phyloP scores from a whole-genome alignment of 2,329 filamentous ascomycete species.

The Epichloe coenophiala region DNA sequence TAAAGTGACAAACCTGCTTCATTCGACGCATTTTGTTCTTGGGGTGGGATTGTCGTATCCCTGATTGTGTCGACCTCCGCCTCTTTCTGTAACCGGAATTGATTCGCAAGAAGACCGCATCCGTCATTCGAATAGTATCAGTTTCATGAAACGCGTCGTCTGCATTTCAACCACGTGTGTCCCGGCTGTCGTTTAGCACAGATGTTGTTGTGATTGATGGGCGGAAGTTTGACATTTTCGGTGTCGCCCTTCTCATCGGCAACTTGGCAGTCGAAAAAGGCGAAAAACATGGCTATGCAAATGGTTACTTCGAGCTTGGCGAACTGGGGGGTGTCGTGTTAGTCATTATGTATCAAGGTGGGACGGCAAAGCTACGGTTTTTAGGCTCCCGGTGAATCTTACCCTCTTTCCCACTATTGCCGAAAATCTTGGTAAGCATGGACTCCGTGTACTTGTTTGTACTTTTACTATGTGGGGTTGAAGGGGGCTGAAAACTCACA shows the following conservation, averaged over 20 bases:
- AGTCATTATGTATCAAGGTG: not conserved
- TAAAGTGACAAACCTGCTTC: too few species aligned
- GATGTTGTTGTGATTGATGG: constrained; percentile 6
- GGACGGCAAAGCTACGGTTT: not conserved
- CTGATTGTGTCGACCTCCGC: too few species aligned
- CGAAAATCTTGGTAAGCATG: not conserved
- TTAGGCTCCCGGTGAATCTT: not conserved
- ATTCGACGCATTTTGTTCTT: too few species aligned
- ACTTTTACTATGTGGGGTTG: not conserved
- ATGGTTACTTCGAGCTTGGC: constrained; percentile 39
- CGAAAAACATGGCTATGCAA: constrained; percentile 34
- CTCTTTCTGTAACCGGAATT: too few species aligned
- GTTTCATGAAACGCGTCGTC: not conserved
- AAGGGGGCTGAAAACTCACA: constrained; percentile 9
- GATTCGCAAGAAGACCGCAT: too few species aligned
- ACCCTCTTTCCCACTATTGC: constrained; percentile 5
- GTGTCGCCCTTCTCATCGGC: constrained; percentile 24
- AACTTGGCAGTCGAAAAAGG: constrained; percentile 33
- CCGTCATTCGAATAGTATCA: too few species aligned
- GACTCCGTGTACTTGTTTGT: not conserved
- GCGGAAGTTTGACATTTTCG: constrained; percentile 5
- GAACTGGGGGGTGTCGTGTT: constrained; percentile 19
- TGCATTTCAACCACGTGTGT: constrained; percentile 5
- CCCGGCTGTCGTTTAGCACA: constrained; percentile 8
- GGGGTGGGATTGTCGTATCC: too few species aligned